A percentile compares a stretch with the other conserved stretches of the same genome.
phyloP scores from a whole-genome alignment of 1,284 basidiomycete genomes.

The Rhodotorula sp. region DNA sequence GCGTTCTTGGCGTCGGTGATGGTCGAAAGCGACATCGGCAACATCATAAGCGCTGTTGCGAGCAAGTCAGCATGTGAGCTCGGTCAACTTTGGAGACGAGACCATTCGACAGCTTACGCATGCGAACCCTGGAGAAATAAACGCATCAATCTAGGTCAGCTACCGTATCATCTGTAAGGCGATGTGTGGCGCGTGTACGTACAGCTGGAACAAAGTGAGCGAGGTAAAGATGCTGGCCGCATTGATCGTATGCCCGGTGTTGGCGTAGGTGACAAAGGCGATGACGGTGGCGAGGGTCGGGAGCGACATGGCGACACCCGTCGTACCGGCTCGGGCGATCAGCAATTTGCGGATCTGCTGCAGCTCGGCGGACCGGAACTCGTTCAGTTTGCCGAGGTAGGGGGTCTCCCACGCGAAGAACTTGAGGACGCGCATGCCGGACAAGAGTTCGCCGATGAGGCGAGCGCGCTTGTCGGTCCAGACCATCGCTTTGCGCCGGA shows the following conservation, averaged over 20 bases:
- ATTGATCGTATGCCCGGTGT: constrained; percentile 64
- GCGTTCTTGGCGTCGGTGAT: constrained; percentile 78
- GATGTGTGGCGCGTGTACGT: not conserved
- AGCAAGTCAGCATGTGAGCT: constrained; percentile 21
- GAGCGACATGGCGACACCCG: constrained; percentile 61
- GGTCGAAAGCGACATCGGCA: constrained; percentile 71
- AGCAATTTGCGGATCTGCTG: constrained; percentile 69
- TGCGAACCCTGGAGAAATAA: not conserved
- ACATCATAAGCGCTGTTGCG: constrained; percentile 27
- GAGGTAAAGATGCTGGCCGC: constrained; percentile 71
- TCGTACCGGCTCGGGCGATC: constrained; percentile 62
- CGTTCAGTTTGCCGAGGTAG: constrained; percentile 64
- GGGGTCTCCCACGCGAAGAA: constrained; percentile 66
- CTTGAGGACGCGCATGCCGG: constrained; percentile 86
- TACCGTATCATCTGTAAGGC: constrained; percentile 55
- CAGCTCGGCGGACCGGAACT: constrained; percentile 72
- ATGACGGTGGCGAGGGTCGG: constrained; percentile 80
- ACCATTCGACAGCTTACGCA: constrained; percentile 4
- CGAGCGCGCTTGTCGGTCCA: constrained; percentile 88
- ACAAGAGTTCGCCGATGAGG: constrained; percentile 74
- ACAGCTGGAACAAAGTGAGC: constrained; percentile 70
- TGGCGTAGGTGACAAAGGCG: constrained; percentile 74
- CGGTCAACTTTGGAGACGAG: constrained; percentile 25
- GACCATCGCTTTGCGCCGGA: constrained; percentile 74
- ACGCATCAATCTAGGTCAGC: constrained; percentile 7